Base-by-base conservation (phyloP, 306 rosid genomes). In the Oxytropis ochrocephala region DNA sequence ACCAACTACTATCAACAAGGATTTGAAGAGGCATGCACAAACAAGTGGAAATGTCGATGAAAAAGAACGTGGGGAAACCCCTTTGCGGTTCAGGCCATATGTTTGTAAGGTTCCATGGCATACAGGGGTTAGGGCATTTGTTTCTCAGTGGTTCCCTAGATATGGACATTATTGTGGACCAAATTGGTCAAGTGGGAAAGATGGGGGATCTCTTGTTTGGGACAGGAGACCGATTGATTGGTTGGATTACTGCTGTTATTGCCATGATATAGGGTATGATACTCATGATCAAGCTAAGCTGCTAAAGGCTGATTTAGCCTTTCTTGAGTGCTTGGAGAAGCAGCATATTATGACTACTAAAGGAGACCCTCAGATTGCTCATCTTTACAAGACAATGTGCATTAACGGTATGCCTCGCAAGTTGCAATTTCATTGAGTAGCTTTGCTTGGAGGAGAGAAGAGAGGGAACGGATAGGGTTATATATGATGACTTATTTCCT, bases 81-180 rank as follows among this genome's bases (percentile, higher is more conserved):
- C 83, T 8, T 49, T 86, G 71, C 96, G 86, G 30, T 93, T 93
- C 69, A 81, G 83, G 81, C 98, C 98, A 0, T 93, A 93, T 77
- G 96, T 90, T 29, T 86, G 84, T 19, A 93, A 85, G 85, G 97
- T 93, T 62, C 97, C 98, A 18, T 93, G 98, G 98, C 98, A 93
- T 69, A 93, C 97, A 7, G 97, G 98, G 66, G 86, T 43, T 7
- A 85, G 96, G 70, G 97, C 83, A 16, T 86, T 88, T 79, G 76
- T 93, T 48, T 93, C 98, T 54, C 97, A 90, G 80, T 64, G 90
- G 51, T 85, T 93, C 59, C 98, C 98, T 2, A 80, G 96, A 38
- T 93, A 93, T 73, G 98, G 98, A 16, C 86, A 93, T 81, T 93
- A 93, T 80, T 93, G 98, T 76, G 98, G 98, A 16, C 98, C 98